phyloP scores from a whole-genome alignment of 306 rosid genomes.

The Citrullus mucosospermus region DNA sequence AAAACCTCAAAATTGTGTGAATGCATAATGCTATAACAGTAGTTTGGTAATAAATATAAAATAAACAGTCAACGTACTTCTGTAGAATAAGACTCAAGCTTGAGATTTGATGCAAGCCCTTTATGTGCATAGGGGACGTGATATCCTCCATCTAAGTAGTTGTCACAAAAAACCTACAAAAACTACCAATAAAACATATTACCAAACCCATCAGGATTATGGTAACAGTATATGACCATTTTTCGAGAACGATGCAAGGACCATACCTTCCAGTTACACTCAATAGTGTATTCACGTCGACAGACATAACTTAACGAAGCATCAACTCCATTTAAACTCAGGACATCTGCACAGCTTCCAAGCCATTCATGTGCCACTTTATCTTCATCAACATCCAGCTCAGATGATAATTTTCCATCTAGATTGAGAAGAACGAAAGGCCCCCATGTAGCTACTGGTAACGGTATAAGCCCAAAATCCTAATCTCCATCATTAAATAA shows the following conservation, averaged over 20 bases:
- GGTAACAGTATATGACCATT: neutral
- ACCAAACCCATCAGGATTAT: neutral
- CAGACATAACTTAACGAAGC: conserved; percentile 55
- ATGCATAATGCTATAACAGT: neutral
- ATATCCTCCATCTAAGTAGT: conserved; percentile 94
- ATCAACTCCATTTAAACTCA: conserved; percentile 49
- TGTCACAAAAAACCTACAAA: conserved; percentile 83
- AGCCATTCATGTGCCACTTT: conserved; percentile 61
- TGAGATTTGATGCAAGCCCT: conserved; percentile 71
- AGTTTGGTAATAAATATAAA: neutral
- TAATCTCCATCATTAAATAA: conserved; percentile 37
- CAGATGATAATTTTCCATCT: conserved; percentile 21
- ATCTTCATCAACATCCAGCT: conserved; percentile 18
- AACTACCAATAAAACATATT: neutral
- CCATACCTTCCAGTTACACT: conserved; percentile 89
- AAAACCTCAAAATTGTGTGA: neutral
- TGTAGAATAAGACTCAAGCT: conserved; percentile 63
- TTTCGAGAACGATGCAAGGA: neutral
- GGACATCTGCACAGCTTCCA: conserved; percentile 55
- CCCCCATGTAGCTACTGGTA: conserved; percentile 72
- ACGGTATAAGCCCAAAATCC: conserved; percentile 71
- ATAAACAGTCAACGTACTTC: conserved; percentile 24
- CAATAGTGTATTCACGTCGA: conserved; percentile 67
- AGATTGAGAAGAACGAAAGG: conserved; percentile 75
- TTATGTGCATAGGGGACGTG: conserved; percentile 91